Percentiles rank a stretch among this genome's conserved stretches.
These are phyloP conservation scores for Podospora appendiculata DNA, from an alignment of 495 filamentous ascomycete genomes.

Conservation along the genomic window DNA sequence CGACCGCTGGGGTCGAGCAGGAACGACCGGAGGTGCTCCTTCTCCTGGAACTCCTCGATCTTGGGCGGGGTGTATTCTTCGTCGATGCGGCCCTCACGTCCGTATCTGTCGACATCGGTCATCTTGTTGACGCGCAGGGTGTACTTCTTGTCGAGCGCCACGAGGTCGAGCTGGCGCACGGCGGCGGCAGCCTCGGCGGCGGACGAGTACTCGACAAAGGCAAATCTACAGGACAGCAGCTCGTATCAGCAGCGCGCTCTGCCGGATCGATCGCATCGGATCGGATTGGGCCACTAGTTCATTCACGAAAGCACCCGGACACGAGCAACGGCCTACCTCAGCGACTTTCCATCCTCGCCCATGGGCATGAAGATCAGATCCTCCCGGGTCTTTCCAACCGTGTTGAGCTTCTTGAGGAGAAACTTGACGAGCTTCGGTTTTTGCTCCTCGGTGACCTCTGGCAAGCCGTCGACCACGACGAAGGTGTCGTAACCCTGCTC, in stretches of 20 bases:
- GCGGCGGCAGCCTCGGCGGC: conserved; percentile 83
- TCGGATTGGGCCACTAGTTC: neutral
- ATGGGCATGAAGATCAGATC: conserved; percentile 91
- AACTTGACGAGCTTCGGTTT: conserved; percentile 91
- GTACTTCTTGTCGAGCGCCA: conserved; percentile 90
- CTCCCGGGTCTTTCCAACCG: conserved; percentile 74
- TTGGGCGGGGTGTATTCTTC: conserved; percentile 77
- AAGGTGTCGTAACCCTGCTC: conserved; percentile 95
- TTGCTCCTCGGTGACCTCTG: conserved; percentile 73
- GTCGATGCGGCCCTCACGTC: conserved; percentile 83
- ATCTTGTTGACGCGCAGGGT: conserved; percentile 93
- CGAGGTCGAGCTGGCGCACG: conserved; percentile 73
- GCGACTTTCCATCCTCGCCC: conserved; percentile 68
- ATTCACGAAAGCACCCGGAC: neutral
- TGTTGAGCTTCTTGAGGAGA: conserved; percentile 80
- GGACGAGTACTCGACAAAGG: conserved; percentile 95
- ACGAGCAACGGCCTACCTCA: conserved; percentile 52
- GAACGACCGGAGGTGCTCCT: conserved; percentile 93
- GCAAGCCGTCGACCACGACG: conserved; percentile 89
- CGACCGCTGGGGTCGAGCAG: conserved; percentile 76
- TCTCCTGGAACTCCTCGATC: conserved; percentile 74
- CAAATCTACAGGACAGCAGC: conserved; percentile 49
- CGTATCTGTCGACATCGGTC: conserved; percentile 94
- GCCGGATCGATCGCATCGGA: no score
- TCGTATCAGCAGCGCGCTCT: conserved; percentile 4